Conservation (phyloP, 129 eudicot genomes). For the Flaveria robusta region DNA sequence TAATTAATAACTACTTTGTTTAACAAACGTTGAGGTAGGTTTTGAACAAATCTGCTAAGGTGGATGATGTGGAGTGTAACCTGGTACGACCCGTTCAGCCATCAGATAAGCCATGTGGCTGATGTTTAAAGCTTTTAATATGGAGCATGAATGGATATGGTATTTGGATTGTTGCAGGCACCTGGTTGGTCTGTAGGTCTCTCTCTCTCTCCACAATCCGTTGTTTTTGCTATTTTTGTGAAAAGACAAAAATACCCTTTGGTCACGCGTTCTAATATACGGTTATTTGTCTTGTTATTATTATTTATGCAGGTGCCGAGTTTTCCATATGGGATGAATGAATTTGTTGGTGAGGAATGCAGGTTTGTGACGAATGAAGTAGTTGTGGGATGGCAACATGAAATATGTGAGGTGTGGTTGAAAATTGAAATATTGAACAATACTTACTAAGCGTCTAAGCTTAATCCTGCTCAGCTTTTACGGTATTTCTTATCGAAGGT, state of each 20-base stretch:
- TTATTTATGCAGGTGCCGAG: constrained; percentile 65
- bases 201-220: constrained; percentile 23
- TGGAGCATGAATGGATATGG: constrained; percentile 75
- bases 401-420: constrained; percentile 17
- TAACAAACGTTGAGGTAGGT: constrained; percentile 35
- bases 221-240: neutral
- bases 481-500: constrained; percentile 19
- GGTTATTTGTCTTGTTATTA: neutral
- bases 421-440: constrained; percentile 29
- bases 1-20: neutral
- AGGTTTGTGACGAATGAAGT: constrained; percentile 34
- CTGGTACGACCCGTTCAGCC: constrained; percentile 68
- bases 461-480: constrained; percentile 24
- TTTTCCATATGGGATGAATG: constrained; percentile 58
- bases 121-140: constrained; percentile 55
- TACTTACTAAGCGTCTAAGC: constrained; percentile 29
- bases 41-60: constrained; percentile 59
- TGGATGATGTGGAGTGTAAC: constrained; percentile 55
- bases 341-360: constrained; percentile 42
- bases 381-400: constrained; percentile 19
- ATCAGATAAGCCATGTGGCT: constrained; percentile 58
- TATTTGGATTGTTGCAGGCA: constrained; percentile 90
- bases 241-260: neutral
- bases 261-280: neutral
- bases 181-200: constrained; percentile 70